These are phyloP conservation scores for Trichoderma sp. DNA, from an alignment of 2,329 filamentous ascomycete species.

Conservation along the genomic window DNA sequence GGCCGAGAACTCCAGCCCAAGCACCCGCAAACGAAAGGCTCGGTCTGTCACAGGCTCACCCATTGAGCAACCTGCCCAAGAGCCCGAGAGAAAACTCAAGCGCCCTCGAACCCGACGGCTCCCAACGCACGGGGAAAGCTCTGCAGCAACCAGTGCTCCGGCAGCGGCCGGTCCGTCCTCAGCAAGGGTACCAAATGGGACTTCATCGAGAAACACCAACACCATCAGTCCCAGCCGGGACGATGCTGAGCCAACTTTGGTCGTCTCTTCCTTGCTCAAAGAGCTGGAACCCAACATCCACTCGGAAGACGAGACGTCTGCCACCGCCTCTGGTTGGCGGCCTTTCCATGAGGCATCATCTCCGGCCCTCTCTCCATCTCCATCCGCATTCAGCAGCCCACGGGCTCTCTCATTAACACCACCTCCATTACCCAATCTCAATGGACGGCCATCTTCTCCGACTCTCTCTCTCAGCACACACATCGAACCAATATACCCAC, in stretches of 20 bases:
- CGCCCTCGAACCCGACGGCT: slow-evolving; percentile 76
- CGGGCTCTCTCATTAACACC: slow-evolving; percentile 67
- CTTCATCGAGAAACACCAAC: slow-evolving; percentile 26
- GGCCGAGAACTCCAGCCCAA: slow-evolving; percentile 52
- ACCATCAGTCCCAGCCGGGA: slow-evolving; percentile 22
- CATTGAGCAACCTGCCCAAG: slow-evolving; percentile 56
- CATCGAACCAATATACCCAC: slow-evolving; percentile 71
- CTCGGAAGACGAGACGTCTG: slow-evolving; percentile 53
- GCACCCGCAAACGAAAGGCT: slow-evolving; percentile 69
- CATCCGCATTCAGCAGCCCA: slow-evolving; percentile 64
- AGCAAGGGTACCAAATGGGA: slow-evolving; percentile 24
- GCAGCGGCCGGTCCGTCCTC: slow-evolving; percentile 31
- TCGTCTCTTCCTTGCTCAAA: slow-evolving; percentile 80
- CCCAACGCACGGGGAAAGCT: slow-evolving; percentile 46
- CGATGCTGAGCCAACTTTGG: slow-evolving; percentile 67
- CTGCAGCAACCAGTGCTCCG: slow-evolving; percentile 40
- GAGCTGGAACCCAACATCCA: slow-evolving; percentile 72
- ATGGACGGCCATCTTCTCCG: slow-evolving; percentile 60
- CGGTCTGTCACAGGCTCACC: slow-evolving; percentile 70
- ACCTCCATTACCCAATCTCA: slow-evolving; percentile 57
- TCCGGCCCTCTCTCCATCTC: slow-evolving; percentile 62
- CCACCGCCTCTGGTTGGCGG: slow-evolving; percentile 31
- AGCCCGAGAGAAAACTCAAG: slow-evolving; percentile 81
- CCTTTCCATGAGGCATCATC: slow-evolving; percentile 46
- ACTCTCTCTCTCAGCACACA: slow-evolving; percentile 65